Percentiles rank a stretch among this genome's conserved stretches.
Evolutionary conservation across 768 basidiomycete species (phyloP).

Genomic region (Russula vinacea): DNA sequence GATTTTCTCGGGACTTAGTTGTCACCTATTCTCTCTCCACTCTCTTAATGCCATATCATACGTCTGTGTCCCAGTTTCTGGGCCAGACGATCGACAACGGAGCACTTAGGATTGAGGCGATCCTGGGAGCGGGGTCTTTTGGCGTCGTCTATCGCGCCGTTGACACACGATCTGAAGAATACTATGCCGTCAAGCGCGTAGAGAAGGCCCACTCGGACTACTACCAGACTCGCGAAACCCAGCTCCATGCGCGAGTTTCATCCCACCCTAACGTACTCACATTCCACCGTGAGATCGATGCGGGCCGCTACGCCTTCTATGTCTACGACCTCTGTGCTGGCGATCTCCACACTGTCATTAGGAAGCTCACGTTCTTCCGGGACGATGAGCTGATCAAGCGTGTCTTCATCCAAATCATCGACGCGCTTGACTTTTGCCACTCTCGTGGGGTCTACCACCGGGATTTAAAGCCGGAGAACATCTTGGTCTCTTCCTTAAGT

Average conservation of each 20-base stretch:
- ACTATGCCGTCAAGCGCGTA: constrained; percentile 89
- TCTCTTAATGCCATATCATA: constrained; percentile 13
- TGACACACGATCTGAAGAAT: constrained; percentile 40
- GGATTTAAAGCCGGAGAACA: constrained; percentile 20
- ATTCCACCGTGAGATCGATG: constrained; percentile 82
- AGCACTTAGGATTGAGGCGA: constrained; percentile 73
- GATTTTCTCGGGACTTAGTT: constrained; percentile 12
- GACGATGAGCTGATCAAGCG: constrained; percentile 20
- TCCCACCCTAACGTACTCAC: constrained; percentile 80
- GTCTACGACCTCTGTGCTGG: constrained; percentile 27
- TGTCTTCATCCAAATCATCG: constrained; percentile 22
- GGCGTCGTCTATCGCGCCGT: constrained; percentile 93
- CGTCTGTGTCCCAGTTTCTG: background rate
- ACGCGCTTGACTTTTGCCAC: constrained; percentile 21
- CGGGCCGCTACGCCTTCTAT: constrained; percentile 53
- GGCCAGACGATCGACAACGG: constrained; percentile 61
- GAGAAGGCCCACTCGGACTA: constrained; percentile 40
- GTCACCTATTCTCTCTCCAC: background rate
- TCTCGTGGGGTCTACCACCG: constrained; percentile 22
- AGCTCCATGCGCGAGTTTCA: constrained; percentile 67
- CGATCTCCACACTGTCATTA: constrained; percentile 17
- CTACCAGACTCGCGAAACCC: constrained; percentile 57
- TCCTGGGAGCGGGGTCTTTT: constrained; percentile 92
- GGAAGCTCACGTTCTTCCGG: constrained; percentile 15
- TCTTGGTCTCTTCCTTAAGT: constrained; percentile 1